Evolutionary conservation across 176 grass and related monocot species (phyloP).

Genomic region (Carex myosuroides): DNA sequence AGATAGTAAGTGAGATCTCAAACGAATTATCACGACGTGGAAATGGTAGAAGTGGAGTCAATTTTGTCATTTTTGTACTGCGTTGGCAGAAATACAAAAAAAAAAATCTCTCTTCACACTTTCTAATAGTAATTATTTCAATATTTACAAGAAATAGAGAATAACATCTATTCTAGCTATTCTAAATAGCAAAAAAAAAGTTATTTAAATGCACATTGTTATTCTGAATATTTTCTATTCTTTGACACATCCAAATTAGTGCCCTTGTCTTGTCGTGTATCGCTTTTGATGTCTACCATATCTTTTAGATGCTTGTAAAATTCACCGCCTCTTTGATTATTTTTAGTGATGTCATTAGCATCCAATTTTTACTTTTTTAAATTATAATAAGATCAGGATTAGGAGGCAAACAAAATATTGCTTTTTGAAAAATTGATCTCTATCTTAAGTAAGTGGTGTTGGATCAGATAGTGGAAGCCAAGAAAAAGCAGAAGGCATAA

Average conservation of each 20-base stretch:
- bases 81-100: no score
- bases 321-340: background rate
- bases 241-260: background rate
- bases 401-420: background rate
- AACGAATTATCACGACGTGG: no score
- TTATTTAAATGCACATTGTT: no score
- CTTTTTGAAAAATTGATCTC: conserved; percentile 3
- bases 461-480: background rate
- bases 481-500: background rate
- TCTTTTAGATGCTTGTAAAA: background rate
- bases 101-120: no score
- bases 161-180: no score
- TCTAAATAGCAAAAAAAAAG: no score
- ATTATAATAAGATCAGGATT: conserved; percentile 1
- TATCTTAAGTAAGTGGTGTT: background rate
- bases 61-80: no score
- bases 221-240: no score
- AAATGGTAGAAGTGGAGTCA: no score
- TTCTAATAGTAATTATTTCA: no score
- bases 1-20: no score
- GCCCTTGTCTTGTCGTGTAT: background rate
- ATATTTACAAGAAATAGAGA: no score
- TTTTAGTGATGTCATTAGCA: background rate
- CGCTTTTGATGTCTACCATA: background rate
- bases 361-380: background rate